Evolutionary conservation across 257 asterid genomes (phyloP).

Genomic region (Capsicum rhomboideum): DNA sequence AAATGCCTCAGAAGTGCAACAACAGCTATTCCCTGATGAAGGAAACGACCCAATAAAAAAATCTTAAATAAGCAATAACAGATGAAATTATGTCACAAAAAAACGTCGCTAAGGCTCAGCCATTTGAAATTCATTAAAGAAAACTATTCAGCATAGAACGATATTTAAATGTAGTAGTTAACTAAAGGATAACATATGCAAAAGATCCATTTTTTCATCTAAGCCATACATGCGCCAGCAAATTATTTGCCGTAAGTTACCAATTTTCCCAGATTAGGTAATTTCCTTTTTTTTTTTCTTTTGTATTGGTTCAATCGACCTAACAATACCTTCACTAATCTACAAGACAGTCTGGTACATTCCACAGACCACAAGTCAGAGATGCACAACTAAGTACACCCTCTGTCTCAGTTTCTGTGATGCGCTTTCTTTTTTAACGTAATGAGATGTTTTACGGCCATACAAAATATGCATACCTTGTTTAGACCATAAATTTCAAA

Average conservation of each 20-base stretch:
- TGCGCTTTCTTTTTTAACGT: too few relatives aligned
- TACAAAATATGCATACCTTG: too few relatives aligned
- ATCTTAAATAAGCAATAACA: background rate
- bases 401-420: too few relatives aligned
- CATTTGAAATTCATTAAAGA: background rate
- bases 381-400: background rate
- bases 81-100: background rate
- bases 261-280: background rate
- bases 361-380: too few relatives aligned
- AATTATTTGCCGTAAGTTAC: background rate
- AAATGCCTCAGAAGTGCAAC: conserved; percentile 91
- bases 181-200: background rate
- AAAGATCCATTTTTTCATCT: background rate
- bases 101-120: background rate
- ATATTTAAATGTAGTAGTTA: background rate
- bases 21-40: conserved; percentile 64
- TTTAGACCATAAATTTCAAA: too few relatives aligned
- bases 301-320: background rate
- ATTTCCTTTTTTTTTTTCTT: background rate
- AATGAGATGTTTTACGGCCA: too few relatives aligned
- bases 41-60: background rate
- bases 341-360: background rate
- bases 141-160: background rate
- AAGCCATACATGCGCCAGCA: background rate
- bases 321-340: background rate